These are phyloP conservation scores for Pseudognaphalium luteoalbum DNA, from an alignment of 129 eudicot genomes.

Conservation along the genomic window DNA sequence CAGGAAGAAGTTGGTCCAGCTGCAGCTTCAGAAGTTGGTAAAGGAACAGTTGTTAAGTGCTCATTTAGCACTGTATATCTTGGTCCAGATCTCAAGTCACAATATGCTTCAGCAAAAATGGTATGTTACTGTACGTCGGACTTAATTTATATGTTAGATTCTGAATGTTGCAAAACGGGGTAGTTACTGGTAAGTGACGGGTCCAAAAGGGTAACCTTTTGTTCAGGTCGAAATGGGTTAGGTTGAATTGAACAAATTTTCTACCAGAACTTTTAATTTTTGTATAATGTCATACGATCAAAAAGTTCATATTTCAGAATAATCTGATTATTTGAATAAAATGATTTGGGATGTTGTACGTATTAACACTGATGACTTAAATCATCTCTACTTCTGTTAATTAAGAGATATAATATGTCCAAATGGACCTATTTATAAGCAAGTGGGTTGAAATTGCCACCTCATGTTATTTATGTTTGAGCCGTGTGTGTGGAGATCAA, in stretches of 20 bases:
- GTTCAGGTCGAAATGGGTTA: too few species aligned
- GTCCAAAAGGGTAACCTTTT: background rate
- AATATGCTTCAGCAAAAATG: slow-evolving; percentile 26
- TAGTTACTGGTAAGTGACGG: background rate
- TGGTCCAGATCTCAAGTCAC: slow-evolving; percentile 50
- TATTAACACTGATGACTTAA: background rate
- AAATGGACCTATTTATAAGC: background rate
- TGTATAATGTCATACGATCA: background rate
- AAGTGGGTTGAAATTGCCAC: background rate
- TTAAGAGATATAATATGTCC: background rate
- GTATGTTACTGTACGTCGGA: slow-evolving; percentile 14
- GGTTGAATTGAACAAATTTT: background rate
- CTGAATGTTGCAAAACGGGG: background rate
- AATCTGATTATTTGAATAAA: background rate
- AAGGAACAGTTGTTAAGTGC: slow-evolving; percentile 66
- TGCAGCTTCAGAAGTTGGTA: slow-evolving; percentile 49
- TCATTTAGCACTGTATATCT: slow-evolving; percentile 49
- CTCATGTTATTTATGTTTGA: background rate
- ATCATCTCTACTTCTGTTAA: background rate
- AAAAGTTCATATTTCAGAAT: background rate
- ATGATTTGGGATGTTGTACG: background rate
- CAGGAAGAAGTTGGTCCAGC: slow-evolving; percentile 44
- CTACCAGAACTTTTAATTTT: background rate
- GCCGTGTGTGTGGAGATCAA: background rate
- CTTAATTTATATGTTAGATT: background rate